phyloP scores from a whole-genome alignment of 306 rosid genomes.

The Castanea mollissima region DNA sequence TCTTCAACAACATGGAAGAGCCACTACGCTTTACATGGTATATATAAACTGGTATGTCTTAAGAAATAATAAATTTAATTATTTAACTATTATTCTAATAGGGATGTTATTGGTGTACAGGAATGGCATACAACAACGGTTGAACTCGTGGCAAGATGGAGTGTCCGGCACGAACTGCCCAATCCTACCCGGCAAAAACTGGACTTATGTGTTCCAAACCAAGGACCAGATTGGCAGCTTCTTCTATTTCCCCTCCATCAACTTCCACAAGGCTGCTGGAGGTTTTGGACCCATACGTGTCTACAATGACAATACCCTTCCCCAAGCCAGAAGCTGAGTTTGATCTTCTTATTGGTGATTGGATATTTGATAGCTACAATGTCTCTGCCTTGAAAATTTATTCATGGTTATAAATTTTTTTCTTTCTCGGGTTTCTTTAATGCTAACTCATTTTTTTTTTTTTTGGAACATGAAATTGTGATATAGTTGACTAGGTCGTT shows the following conservation, averaged over 20 bases:
- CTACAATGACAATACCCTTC: conserved; percentile 54
- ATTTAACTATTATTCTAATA: too few relatives aligned
- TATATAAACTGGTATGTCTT: too few relatives aligned
- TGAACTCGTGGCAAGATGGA: conserved; percentile 95
- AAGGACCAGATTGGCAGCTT: conserved; percentile 91
- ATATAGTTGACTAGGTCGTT: conserved; percentile 42
- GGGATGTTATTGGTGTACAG: conserved; percentile 4
- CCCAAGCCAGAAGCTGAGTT: conserved; percentile 72
- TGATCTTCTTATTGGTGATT: conserved; percentile 78
- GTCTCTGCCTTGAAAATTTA: conserved; percentile 24
- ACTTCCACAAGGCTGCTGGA: conserved; percentile 80
- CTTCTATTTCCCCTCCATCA: conserved; percentile 80
- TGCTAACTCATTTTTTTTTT: neutral
- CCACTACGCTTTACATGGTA: conserved; percentile 81
- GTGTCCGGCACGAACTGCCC: conserved; percentile 90
- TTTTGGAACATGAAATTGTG: conserved; percentile 10
- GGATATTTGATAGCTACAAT: conserved; percentile 68
- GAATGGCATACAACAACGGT: conserved; percentile 71
- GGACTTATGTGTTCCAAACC: conserved; percentile 65
- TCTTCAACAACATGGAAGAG: conserved; percentile 66
- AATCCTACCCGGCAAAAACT: conserved; percentile 55
- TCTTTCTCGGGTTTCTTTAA: neutral
- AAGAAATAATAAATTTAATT: too few relatives aligned
- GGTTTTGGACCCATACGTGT: conserved; percentile 73
- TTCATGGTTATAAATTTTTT: neutral